Conservation (phyloP, 805 yeast species). For the Kluyveromyces lactis region DNA sequence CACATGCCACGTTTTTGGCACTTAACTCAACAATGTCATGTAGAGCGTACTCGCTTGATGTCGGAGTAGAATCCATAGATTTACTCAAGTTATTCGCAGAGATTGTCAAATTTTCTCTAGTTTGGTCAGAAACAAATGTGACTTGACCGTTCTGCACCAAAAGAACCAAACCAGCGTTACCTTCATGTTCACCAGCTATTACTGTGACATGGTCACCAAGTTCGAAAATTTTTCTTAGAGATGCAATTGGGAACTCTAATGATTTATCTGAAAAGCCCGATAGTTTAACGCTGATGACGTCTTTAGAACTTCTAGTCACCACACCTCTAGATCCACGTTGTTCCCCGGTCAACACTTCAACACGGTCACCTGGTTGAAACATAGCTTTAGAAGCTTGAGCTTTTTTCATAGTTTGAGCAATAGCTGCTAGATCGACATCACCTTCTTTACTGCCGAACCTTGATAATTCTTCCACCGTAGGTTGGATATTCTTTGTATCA, state of each 20-base stretch:
- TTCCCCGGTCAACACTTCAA: slow-evolving; percentile 87
- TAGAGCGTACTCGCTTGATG: slow-evolving; percentile 70
- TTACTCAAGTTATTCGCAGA: slow-evolving; percentile 86
- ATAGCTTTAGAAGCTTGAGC: slow-evolving; percentile 44
- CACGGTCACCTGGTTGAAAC: slow-evolving; percentile 91
- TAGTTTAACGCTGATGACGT: slow-evolving; percentile 43
- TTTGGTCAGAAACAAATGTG: slow-evolving; percentile 81
- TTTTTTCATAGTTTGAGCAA: slow-evolving; percentile 78
- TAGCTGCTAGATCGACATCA: slow-evolving; percentile 78
- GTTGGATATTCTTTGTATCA: slow-evolving; percentile 75
- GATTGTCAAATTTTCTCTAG: slow-evolving; percentile 81
- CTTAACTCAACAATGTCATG: slow-evolving; percentile 86
- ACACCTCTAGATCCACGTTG: slow-evolving; percentile 83
- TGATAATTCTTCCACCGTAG: slow-evolving; percentile 82
- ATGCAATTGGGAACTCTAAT: slow-evolving; percentile 74
- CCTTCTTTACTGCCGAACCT: slow-evolving; percentile 72
- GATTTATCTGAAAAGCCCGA: slow-evolving; percentile 42
- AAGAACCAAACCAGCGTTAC: slow-evolving; percentile 92
- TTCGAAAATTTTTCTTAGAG: slow-evolving; percentile 75
- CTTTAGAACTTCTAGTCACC: slow-evolving; percentile 59
- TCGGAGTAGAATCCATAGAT: slow-evolving; percentile 81
- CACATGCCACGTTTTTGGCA: slow-evolving; percentile 80
- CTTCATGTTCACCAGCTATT: slow-evolving; percentile 81
- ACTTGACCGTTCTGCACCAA: slow-evolving; percentile 76
- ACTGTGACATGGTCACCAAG: slow-evolving; percentile 96